phyloP scores from a whole-genome alignment of 208 protist species.

The Vickermania ingenoplastis region DNA sequence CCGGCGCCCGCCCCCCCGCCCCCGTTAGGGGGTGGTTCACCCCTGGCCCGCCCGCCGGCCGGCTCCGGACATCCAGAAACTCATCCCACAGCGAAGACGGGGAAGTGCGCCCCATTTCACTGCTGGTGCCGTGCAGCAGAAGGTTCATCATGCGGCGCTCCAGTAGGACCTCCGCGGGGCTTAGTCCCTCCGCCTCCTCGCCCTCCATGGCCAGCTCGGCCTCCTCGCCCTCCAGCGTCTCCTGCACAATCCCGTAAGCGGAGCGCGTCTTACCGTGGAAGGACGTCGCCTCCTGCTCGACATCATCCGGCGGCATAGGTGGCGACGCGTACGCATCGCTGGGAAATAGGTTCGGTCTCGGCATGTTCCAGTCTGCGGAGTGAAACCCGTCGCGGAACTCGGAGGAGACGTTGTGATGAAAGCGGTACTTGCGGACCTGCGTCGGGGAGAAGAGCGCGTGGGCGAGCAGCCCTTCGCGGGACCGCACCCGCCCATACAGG shows the following conservation, averaged over 20 bases:
- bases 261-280: neutral
- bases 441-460: slow-evolving; percentile 21
- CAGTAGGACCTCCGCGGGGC: neutral
- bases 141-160: neutral
- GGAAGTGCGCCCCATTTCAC: neutral
- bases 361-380: slow-evolving; percentile 12
- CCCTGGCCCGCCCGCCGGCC: neutral
- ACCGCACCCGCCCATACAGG: slow-evolving; percentile 12
- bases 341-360: neutral
- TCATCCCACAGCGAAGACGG: neutral
- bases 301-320: neutral
- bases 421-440: slow-evolving; percentile 36
- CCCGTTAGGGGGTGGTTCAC: no score
- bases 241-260: neutral
- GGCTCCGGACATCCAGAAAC: neutral
- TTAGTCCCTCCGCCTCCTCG: no score
- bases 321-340: slow-evolving; percentile 1
- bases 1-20: no score
- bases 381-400: slow-evolving; percentile 21
- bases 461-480: slow-evolving; percentile 10
- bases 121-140: neutral
- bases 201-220: neutral
- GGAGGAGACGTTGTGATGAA: slow-evolving; percentile 28
- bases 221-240: neutral
- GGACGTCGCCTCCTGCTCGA: neutral